Base-by-base conservation (phyloP, 2,329 filamentous ascomycete genomes). In the Xylariales sp. region DNA sequence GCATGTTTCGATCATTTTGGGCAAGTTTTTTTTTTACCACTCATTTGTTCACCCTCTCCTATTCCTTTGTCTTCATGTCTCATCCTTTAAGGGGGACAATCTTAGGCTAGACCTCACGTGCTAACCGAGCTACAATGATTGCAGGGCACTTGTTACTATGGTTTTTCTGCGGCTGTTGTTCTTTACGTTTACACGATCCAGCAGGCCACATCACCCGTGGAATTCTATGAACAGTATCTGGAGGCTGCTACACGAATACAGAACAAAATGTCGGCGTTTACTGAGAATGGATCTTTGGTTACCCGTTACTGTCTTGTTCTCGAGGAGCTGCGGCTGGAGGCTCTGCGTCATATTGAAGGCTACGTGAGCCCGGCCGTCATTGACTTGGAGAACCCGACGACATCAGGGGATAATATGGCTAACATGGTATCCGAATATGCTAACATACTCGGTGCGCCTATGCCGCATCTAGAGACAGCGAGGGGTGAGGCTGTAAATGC, bases 1-100 rank as follows among this genome's bases (percentile, higher is more conserved):
- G 44, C 17, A 54, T 60, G 46, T 56, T 56, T 25, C 48, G 44
- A n/a, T 48, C 49, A 3, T 60, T 56, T 29, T 57, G 56, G 53
- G 53, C 54, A 25, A n/a, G 32, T 15, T 13, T 23, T 23, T n/a
- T n/a, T 16, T 14, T 24, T 15, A 27, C 20, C 14, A 6, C 5
- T 13, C n/a, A n/a, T 6, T 31, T 33, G 11, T 3, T 6, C 5
- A 10, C 18, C 11, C 17, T 34, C 13, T 15, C 11, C 5, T 8
- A 25, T 4, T 16, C 16, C 11, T 10, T 18, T 33, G 2, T 18
- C 11, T 17, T 18, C 4, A n/a, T 8, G 15, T 12, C 8, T 2
- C 16, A 29, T n/a, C n/a, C n/a, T n/a, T n/a, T n/a, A n/a, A n/a
- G n/a, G n/a, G n/a, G n/a, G n/a, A n/a, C n/a, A n/a, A n/a, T n/a